A percentile compares a stretch with the other conserved stretches of the same genome.
Conservation (phyloP, 805 yeast genomes). For the Metschnikowia lochheadii region DNA sequence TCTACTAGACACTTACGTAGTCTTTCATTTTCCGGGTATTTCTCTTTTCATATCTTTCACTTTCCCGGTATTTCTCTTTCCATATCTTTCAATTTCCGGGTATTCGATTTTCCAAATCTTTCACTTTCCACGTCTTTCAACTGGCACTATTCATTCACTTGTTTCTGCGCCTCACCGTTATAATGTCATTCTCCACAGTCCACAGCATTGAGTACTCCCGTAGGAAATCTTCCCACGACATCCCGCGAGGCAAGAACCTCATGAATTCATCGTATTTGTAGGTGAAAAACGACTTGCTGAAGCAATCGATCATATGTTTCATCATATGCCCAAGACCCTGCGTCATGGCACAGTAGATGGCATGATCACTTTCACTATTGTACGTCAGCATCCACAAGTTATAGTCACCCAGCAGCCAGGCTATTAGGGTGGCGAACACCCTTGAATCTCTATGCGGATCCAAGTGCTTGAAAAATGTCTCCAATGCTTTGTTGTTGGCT, state of each 20-base stretch:
- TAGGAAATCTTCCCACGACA: conserved; percentile 18
- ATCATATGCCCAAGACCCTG: conserved; percentile 36
- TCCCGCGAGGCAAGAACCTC: conserved; percentile 25
- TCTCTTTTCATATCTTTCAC: neutral
- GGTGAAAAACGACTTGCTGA: conserved; percentile 37
- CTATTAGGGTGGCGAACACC: conserved; percentile 17
- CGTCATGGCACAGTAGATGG: conserved; percentile 36
- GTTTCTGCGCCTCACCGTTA: conserved; percentile 20
- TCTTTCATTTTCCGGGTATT: neutral
- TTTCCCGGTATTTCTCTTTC: neutral
- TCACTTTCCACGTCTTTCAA: neutral
- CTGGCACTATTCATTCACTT: neutral
- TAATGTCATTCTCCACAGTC: conserved; percentile 25
- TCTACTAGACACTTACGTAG: neutral
- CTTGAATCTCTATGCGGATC: conserved; percentile 12
- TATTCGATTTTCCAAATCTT: too few species aligned
- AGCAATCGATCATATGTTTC: conserved; percentile 27
- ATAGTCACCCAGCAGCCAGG: conserved; percentile 32
- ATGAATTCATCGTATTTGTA: conserved; percentile 25
- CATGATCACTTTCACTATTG: conserved; percentile 29
- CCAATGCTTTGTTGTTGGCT: conserved; percentile 29
- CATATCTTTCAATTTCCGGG: neutral
- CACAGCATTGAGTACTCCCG: conserved; percentile 25
- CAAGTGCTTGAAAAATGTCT: conserved; percentile 26
- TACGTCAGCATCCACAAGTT: conserved; percentile 28